Percentiles rank a stretch among this genome's conserved stretches.
phyloP scores from a whole-genome alignment of 2,329 filamentous ascomycete genomes.

The Penicillium sp. region DNA sequence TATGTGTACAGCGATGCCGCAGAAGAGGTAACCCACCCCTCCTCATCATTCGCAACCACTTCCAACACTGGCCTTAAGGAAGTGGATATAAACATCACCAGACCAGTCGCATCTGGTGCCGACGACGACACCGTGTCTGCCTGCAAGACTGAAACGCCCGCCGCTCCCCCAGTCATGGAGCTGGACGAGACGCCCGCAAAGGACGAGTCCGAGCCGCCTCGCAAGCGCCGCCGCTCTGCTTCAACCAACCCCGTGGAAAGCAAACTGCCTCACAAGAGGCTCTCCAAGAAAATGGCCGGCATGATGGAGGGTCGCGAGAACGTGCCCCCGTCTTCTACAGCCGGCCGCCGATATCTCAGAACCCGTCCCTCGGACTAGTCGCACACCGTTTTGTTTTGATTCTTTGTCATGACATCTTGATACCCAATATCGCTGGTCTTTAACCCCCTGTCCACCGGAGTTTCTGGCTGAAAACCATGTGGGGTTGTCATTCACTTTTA shows the following conservation, averaged over 20 bases:
- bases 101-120: constrained; percentile 24
- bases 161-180: constrained; percentile 2
- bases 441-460: constrained; percentile 13
- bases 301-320: constrained; percentile 47
- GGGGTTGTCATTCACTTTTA: constrained; percentile 9
- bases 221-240: constrained; percentile 30
- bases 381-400: constrained; percentile 2
- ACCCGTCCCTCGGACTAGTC: constrained; percentile 26
- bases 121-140: constrained; percentile 8
- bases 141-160: constrained; percentile 12
- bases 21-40: constrained; percentile 33
- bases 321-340: constrained; percentile 27
- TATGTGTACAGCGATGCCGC: constrained; percentile 51
- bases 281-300: constrained; percentile 37
- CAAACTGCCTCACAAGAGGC: constrained; percentile 43
- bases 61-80: constrained; percentile 48
- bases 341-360: constrained; percentile 30
- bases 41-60: constrained; percentile 27
- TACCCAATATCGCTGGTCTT: constrained; percentile 24
- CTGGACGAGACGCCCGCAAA: constrained; percentile 17
- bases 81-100: constrained; percentile 49
- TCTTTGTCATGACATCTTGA: constrained; percentile 16
- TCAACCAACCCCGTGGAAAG: constrained; percentile 27
- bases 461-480: constrained; percentile 17
- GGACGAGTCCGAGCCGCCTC: constrained; percentile 24